Conservation (phyloP, 1,284 basidiomycete species). For the Blastosporella zonata region DNA sequence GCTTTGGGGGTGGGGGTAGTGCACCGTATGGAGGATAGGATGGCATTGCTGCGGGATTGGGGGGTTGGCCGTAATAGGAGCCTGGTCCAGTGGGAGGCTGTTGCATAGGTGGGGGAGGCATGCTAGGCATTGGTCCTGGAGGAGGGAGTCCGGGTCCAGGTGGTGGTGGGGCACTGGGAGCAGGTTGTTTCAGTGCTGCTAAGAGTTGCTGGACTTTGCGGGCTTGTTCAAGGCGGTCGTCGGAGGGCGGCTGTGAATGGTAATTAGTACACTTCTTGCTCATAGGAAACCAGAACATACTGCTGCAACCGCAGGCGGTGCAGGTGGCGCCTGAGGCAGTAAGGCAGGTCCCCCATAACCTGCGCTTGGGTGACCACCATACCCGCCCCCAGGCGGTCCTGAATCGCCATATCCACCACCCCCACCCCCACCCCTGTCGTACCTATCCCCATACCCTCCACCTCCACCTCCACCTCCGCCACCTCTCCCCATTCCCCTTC, state of each 20-base stretch:
- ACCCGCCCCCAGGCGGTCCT: slow-evolving; percentile 33
- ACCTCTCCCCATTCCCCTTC: slow-evolving; percentile 23
- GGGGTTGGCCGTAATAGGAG: slow-evolving; percentile 44
- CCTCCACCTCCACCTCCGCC: slow-evolving; percentile 41
- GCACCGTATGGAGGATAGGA: slow-evolving; percentile 38
- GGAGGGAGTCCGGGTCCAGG: slow-evolving; percentile 31
- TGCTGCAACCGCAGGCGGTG: slow-evolving; percentile 20
- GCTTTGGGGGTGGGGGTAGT: slow-evolving; percentile 36
- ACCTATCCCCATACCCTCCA: slow-evolving; percentile 49
- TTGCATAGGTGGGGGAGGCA: slow-evolving; percentile 29
- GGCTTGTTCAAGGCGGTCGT: slow-evolving; percentile 79
- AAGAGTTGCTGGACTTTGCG: slow-evolving; percentile 78
- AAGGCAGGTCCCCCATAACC: slow-evolving; percentile 29
- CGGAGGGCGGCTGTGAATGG: slow-evolving; percentile 31
- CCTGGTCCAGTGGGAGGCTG: slow-evolving; percentile 31
- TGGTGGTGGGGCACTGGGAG: slow-evolving; percentile 34
- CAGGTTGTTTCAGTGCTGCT: slow-evolving; percentile 74
- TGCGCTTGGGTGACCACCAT: slow-evolving; percentile 25
- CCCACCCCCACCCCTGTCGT: slow-evolving; percentile 32
- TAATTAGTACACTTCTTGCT: background rate
- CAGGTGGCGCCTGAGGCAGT: slow-evolving; percentile 21
- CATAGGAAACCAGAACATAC: slow-evolving; percentile 18
- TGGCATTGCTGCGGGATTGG: slow-evolving; percentile 31
- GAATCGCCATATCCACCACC: slow-evolving; percentile 50
- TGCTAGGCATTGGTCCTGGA: slow-evolving; percentile 28